phyloP scores from a whole-genome alignment of 2,329 filamentous ascomycete genomes.

The Diaporthe destruens region DNA sequence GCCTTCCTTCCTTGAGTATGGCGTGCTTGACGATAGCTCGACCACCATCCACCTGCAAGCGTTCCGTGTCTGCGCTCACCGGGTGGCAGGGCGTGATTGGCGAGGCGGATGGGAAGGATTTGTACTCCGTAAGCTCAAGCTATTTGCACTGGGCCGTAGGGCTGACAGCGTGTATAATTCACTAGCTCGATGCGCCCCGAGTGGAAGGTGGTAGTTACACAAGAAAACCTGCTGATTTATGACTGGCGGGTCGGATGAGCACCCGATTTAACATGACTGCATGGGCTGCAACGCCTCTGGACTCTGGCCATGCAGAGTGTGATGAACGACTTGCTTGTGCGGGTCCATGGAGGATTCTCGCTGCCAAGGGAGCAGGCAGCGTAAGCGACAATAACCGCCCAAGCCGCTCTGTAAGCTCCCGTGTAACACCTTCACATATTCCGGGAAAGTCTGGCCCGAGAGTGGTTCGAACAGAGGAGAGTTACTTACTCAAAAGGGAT shows the following conservation, averaged over 20 bases:
- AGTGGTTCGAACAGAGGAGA: neutral
- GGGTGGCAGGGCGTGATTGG: conserved; percentile 25
- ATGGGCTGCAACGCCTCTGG: neutral
- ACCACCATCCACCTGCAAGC: conserved; percentile 17
- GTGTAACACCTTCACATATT: neutral
- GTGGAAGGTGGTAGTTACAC: conserved; percentile 16
- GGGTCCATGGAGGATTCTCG: conserved; percentile 8
- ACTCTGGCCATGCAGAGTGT: neutral
- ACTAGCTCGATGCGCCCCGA: conserved; percentile 9
- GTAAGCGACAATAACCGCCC: conserved; percentile 13
- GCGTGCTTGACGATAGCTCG: conserved; percentile 23
- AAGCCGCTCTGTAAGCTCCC: conserved; percentile 8
- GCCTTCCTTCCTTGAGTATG: conserved; percentile 18
- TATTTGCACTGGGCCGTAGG: conserved; percentile 36
- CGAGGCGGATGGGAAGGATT: conserved; percentile 24
- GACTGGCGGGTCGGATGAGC: conserved; percentile 18
- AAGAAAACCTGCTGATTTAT: conserved; percentile 7
- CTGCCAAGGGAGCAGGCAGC: conserved; percentile 1
- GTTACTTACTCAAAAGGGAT: neutral
- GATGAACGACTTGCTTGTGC: conserved; percentile 5
- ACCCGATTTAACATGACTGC: conserved; percentile 2
- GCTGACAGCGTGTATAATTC: conserved; percentile 33
- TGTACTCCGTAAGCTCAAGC: conserved; percentile 31
- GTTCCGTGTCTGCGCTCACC: conserved; percentile 16
- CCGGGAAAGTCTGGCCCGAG: neutral